A percentile compares a stretch with the other conserved stretches of the same genome.
These are phyloP conservation scores for Alternaria sp. DNA, from an alignment of 2,329 filamentous ascomycete genomes.

Conservation along the genomic window DNA sequence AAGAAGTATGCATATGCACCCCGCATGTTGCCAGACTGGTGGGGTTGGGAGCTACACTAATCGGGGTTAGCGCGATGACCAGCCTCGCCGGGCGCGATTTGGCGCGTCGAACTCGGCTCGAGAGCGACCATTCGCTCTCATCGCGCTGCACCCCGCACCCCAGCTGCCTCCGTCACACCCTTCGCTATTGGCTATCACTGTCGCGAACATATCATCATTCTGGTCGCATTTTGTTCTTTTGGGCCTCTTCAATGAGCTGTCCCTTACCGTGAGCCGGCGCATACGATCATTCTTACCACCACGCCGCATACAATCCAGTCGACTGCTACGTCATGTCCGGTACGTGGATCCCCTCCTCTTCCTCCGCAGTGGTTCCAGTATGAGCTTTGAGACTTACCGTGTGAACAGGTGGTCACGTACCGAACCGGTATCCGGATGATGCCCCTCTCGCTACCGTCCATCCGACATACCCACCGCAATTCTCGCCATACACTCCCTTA, in stretches of 20 bases:
- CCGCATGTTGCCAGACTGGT: background rate
- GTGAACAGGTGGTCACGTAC: background rate
- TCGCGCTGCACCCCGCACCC: background rate
- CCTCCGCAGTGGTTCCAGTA: background rate
- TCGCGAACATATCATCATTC: background rate
- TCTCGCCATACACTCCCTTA: background rate
- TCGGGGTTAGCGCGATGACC: background rate
- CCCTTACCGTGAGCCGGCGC: background rate
- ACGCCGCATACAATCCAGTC: too few species aligned
- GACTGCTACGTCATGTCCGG: background rate
- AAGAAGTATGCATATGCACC: too few species aligned
- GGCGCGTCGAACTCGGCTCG: background rate
- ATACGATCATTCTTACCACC: background rate
- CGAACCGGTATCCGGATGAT: background rate
- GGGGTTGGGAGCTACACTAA: background rate
- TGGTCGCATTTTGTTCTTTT: background rate
- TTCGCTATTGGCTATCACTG: background rate
- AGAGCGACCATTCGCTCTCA: background rate
- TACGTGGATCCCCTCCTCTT: background rate
- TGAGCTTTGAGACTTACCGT: background rate
- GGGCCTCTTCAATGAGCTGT: background rate
- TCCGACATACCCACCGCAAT: background rate
- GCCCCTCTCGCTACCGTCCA: background rate
- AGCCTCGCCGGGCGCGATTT: background rate
- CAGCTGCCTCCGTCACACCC: background rate